Evolutionary conservation across 495 filamentous ascomycete species (phyloP), one percentile per base, ranked within the genome.

Genomic region (Opeltia flavorubescens): DNA sequence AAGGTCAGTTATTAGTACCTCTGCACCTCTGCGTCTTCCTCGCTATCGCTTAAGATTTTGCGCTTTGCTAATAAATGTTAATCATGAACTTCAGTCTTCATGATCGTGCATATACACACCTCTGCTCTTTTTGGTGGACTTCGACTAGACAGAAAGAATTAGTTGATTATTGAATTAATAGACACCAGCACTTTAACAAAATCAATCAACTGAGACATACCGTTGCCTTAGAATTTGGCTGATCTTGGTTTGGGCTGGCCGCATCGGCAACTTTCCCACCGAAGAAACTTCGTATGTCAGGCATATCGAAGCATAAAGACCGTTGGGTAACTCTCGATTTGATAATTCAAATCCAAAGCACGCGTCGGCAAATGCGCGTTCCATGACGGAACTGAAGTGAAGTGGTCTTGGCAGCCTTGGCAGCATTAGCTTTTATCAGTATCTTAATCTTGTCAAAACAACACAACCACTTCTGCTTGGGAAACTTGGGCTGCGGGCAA

Each of bases 271-370:
- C 72, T 54, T 76, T 81, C 27, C 76, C 72, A 13, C 76, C 76
- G 62, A 94, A 91, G 56, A 89, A 94, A 53, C 64, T 80, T 43
- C 86, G 69, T 50, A 93, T 93, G 68, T 93, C 86, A 28, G 73
- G 48, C 50, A 84, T 75, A 9, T 11, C 18, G n/a, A 40, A n/a
- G n/a, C n/a, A n/a, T n/a, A n/a, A n/a, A n/a, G n/a, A n/a, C n/a
- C 83, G 86, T 89, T 21, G 43, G 60, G 48, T 29, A n/a, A n/a
- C n/a, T n/a, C n/a, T n/a, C n/a, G n/a, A n/a, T n/a, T n/a, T n/a
- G n/a, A n/a, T n/a, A n/a, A n/a, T n/a, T n/a, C n/a, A n/a, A n/a
- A n/a, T n/a, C n/a, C n/a, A n/a, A n/a, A n/a, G n/a, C n/a, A n/a
- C n/a, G n/a, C n/a, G n/a, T n/a, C n/a, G n/a, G n/a, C n/a, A n/a